phyloP scores from a whole-genome alignment of 2,329 filamentous ascomycete genomes.

The Colletotrichum melonis region DNA sequence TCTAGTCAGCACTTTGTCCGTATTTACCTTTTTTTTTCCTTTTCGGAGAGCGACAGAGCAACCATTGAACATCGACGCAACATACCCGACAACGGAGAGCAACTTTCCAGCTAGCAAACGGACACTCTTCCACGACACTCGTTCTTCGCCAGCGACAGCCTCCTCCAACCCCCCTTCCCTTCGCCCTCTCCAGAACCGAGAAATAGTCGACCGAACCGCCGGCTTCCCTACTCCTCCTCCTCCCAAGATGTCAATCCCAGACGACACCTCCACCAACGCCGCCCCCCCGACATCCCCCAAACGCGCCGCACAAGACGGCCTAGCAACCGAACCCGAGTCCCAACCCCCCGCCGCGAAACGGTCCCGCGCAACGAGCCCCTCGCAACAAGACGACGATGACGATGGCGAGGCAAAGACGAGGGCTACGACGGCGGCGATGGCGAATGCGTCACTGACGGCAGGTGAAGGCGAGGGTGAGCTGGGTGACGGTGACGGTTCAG shows the following conservation, averaged over 20 bases:
- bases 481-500: too few species aligned
- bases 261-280: not conserved
- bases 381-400: not conserved
- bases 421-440: conserved; percentile 14
- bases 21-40: not conserved
- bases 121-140: too few species aligned
- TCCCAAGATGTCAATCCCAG: not conserved
- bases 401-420: conserved; percentile 3
- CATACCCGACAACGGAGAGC: too few species aligned
- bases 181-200: too few species aligned
- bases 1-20: not conserved
- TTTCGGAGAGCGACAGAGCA: too few species aligned
- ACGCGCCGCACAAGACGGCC: conserved; percentile 11
- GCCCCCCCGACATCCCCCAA: conserved; percentile 14
- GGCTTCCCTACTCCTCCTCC: not conserved
- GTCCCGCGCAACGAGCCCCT: conserved; percentile 20
- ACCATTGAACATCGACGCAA: not conserved
- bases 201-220: not conserved
- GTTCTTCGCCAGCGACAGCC: not conserved
- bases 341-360: conserved; percentile 4
- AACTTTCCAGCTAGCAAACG: too few species aligned
- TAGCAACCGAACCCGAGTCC: conserved; percentile 1
- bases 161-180: too few species aligned
- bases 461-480: not conserved
- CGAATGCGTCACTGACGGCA: not conserved